Conservation (phyloP, 2,329 filamentous ascomycete species). For the Calonectria ilicicola region DNA sequence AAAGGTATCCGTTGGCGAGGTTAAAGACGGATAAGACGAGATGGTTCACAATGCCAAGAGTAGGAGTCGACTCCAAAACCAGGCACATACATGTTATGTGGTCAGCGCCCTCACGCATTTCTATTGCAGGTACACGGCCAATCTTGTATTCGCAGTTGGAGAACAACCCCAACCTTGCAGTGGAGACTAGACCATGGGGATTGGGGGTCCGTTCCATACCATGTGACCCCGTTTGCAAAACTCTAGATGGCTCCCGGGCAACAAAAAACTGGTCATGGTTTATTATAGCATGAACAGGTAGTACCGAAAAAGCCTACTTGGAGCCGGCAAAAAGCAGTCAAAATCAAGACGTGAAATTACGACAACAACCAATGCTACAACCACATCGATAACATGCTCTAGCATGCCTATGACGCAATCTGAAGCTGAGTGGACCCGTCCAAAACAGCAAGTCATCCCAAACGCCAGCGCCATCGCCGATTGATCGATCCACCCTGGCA, state of each 20-base stretch:
- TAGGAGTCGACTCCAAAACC: background rate
- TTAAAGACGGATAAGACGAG: background rate
- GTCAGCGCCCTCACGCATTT: background rate
- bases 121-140: background rate
- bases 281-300: background rate
- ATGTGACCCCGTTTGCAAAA: background rate
- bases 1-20: conserved; percentile 1
- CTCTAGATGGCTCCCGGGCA: background rate
- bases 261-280: conserved; percentile 17
- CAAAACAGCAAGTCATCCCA: background rate
- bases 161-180: background rate
- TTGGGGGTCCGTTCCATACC: conserved; percentile 6
- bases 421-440: background rate
- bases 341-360: background rate
- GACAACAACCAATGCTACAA: background rate
- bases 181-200: background rate
- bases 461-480: background rate
- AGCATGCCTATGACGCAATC: background rate
- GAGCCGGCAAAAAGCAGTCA: background rate
- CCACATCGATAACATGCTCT: background rate
- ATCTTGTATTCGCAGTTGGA: background rate
- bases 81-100: too few relatives aligned
- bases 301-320: background rate
- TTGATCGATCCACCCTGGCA: background rate
- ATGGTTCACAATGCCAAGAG: background rate